Evolutionary conservation across 805 yeast species (phyloP).

Genomic region (Lipomyces yamadae): DNA sequence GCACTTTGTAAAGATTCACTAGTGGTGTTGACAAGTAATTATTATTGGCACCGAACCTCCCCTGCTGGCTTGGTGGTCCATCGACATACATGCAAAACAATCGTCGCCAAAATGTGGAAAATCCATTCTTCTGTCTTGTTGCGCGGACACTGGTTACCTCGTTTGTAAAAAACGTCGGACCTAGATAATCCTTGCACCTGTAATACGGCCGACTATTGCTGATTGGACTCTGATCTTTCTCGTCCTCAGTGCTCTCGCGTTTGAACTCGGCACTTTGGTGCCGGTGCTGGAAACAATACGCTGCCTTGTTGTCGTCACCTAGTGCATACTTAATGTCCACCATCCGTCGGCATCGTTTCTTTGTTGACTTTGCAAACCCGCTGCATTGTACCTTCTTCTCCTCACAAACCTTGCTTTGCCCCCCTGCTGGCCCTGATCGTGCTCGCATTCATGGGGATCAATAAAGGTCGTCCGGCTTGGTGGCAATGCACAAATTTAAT

Average conservation of each 20-base stretch:
- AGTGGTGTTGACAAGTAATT: too few species aligned
- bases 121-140: not conserved
- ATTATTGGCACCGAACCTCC: too few species aligned
- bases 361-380: conserved; percentile 26
- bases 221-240: not conserved
- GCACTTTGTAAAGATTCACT: not conserved
- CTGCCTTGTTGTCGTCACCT: not conserved
- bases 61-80: not conserved
- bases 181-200: not conserved
- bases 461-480: too few species aligned
- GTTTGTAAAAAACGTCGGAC: not conserved
- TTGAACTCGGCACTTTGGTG: conserved; percentile 1
- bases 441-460: too few species aligned
- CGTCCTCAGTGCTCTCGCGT: not conserved
- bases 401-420: too few species aligned
- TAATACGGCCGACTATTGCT: not conserved
- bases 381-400: conserved; percentile 10
- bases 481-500: too few species aligned
- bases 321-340: not conserved
- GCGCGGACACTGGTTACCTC: not conserved
- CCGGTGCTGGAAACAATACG: conserved; percentile 17
- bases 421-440: too few species aligned
- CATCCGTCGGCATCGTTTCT: conserved; percentile 13
- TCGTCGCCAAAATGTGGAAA: conserved; percentile 4
- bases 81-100: conserved; percentile 10